Conservation (phyloP, 148 eudicot genomes). For the Agrostemma githago region DNA sequence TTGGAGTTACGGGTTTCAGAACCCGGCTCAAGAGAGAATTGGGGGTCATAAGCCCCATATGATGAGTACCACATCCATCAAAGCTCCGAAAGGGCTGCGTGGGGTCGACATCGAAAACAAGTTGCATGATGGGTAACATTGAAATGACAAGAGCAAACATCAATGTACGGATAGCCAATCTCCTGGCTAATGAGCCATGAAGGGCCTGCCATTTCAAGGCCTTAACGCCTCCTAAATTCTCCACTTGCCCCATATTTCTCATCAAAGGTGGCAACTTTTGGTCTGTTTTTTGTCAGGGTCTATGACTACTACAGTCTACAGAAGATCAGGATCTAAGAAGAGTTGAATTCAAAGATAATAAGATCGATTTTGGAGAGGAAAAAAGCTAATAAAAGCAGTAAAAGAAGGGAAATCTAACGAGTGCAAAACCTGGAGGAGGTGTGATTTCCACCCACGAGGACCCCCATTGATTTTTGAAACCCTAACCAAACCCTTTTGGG, state of each 20-base stretch:
- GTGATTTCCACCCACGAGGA: constrained; percentile 99
- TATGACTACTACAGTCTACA: not conserved
- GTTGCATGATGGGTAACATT: constrained; percentile 45
- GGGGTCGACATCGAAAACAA: constrained; percentile 40
- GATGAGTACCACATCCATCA: constrained; percentile 37
- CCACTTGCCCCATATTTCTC: constrained; percentile 22
- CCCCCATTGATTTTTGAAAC: constrained; percentile 65
- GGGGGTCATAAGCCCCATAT: constrained; percentile 28
- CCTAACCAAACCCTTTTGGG: constrained; percentile 78
- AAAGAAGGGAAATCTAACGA: constrained; percentile 44
- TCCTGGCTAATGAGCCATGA: constrained; percentile 54
- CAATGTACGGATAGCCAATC: constrained; percentile 47
- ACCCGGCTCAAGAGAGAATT: constrained; percentile 33
- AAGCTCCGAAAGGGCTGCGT: constrained; percentile 28
- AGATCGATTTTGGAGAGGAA: not conserved
- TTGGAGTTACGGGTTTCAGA: constrained; percentile 30
- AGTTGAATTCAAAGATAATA: constrained; percentile 12
- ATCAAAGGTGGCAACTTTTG: not conserved
- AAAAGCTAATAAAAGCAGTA: not conserved
- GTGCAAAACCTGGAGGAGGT: constrained; percentile 97
- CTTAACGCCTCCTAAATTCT: constrained; percentile 38
- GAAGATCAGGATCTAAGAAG: constrained; percentile 14
- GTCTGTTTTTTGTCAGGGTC: not conserved
- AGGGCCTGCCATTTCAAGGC: constrained; percentile 62
- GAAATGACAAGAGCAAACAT: constrained; percentile 46